Conservation (phyloP, 768 basidiomycete species). For the Mycena sanguinolenta region DNA sequence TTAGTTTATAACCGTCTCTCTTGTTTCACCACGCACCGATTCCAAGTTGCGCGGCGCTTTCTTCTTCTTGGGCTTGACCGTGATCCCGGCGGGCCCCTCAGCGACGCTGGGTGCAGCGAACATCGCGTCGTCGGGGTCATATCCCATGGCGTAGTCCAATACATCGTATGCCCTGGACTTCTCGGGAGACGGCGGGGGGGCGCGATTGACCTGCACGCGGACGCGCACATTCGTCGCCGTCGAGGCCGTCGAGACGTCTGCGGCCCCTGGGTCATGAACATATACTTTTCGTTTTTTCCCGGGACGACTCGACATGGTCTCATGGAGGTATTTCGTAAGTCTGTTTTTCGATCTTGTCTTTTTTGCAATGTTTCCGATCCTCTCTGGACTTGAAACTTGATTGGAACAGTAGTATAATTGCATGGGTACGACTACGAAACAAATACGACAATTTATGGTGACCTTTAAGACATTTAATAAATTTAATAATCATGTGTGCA, state of each 20-base stretch:
- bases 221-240: not conserved
- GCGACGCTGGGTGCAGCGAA: not conserved
- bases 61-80: not conserved
- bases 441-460: too few relatives aligned
- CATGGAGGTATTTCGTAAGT: not conserved
- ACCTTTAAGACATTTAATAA: too few relatives aligned
- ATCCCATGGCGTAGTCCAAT: conserved; percentile 2
- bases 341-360: too few relatives aligned
- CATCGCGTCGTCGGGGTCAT: not conserved
- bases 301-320: not conserved
- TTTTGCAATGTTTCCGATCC: too few relatives aligned
- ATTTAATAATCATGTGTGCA: too few relatives aligned
- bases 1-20: too few relatives aligned
- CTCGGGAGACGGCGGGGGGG: not conserved
- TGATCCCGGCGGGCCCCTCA: not conserved
- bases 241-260: not conserved
- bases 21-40: conserved; percentile 16
- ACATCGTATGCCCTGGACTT: not conserved
- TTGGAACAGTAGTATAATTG: too few relatives aligned
- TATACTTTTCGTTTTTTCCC: not conserved
- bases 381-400: too few relatives aligned
- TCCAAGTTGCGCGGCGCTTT: not conserved
- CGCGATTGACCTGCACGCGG: not conserved
- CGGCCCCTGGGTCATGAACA: not conserved
- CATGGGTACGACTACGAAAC: too few relatives aligned